These are phyloP conservation scores for Nemania serpens DNA, from an alignment of 2,329 filamentous ascomycete species.

Conservation along the genomic window DNA sequence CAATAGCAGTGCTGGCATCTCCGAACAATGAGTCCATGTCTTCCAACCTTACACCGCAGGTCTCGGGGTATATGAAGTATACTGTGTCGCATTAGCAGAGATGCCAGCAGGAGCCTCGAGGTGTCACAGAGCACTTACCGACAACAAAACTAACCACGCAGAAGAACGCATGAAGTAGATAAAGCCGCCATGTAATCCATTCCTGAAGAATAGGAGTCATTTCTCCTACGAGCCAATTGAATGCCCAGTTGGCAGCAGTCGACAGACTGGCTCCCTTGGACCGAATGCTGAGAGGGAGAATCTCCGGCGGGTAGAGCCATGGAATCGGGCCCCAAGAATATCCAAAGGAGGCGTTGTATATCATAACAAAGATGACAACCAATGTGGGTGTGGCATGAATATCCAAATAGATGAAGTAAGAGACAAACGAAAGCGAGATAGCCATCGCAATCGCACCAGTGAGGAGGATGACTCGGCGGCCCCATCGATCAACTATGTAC, in stretches of 20 bases:
- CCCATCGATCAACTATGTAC: conserved; percentile 95
- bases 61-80: conserved; percentile 97
- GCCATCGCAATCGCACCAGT: conserved; percentile 90
- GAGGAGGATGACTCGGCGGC: conserved; percentile 84
- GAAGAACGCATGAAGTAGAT: conserved; percentile 95
- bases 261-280: conserved; percentile 97
- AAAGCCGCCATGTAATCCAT: conserved; percentile 89
- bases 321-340: conserved; percentile 96
- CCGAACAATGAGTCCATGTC: conserved; percentile 97
- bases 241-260: conserved; percentile 96
- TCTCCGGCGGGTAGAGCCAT: conserved; percentile 99
- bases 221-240: conserved; percentile 96
- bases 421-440: conserved; percentile 83
- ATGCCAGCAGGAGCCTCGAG: not conserved
- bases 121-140: conserved; percentile 66
- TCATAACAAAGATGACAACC: conserved; percentile 94
- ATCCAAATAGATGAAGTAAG: conserved; percentile 93
- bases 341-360: conserved; percentile 97
- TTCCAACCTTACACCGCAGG: conserved; percentile 90
- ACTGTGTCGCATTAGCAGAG: conserved; percentile 59
- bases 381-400: conserved; percentile 76
- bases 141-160: conserved; percentile 94
- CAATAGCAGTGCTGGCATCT: conserved; percentile 81
- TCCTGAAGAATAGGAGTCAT: conserved; percentile 93
- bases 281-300: conserved; percentile 91